Percentiles rank a stretch among this genome's conserved stretches.
These are phyloP conservation scores for Termitomyces sp. DNA, from an alignment of 768 basidiomycete species.

Conservation along the genomic window DNA sequence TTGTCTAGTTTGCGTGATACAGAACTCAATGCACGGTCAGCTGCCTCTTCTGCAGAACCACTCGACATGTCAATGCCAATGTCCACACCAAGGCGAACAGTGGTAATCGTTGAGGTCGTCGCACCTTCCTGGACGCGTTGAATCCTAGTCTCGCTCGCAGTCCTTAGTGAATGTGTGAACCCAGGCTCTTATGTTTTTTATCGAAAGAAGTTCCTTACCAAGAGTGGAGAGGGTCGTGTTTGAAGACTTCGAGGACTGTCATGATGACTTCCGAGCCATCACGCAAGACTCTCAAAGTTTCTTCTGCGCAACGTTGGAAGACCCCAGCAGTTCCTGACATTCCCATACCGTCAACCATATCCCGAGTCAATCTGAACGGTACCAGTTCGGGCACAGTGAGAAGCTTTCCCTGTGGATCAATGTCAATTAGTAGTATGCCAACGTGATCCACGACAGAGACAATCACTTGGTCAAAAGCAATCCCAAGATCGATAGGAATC, in stretches of 20 bases:
- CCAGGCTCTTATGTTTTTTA: neutral
- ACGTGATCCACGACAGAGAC: neutral
- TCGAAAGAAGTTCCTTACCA: conserved; percentile 46
- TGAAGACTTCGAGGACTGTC: conserved; percentile 96
- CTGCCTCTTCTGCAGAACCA: conserved; percentile 74
- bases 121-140: conserved; percentile 51
- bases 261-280: conserved; percentile 82
- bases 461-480: conserved; percentile 89
- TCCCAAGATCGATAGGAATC: conserved; percentile 94
- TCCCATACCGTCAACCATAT: conserved; percentile 94
- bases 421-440: neutral
- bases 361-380: conserved; percentile 91
- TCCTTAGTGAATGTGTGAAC: conserved; percentile 38
- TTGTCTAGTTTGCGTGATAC: conserved; percentile 83
- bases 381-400: conserved; percentile 81
- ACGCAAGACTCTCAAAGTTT: conserved; percentile 87
- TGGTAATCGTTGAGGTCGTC: conserved; percentile 21
- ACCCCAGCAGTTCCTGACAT: conserved; percentile 87
- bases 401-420: conserved; percentile 58
- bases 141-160: conserved; percentile 71
- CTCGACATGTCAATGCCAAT: conserved; percentile 60
- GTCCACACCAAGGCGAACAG: conserved; percentile 29
- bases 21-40: conserved; percentile 79
- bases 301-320: conserved; percentile 92
- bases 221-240: conserved; percentile 89